Conservation (phyloP, 2,329 filamentous ascomycete genomes). For the Fusarium palustre region DNA sequence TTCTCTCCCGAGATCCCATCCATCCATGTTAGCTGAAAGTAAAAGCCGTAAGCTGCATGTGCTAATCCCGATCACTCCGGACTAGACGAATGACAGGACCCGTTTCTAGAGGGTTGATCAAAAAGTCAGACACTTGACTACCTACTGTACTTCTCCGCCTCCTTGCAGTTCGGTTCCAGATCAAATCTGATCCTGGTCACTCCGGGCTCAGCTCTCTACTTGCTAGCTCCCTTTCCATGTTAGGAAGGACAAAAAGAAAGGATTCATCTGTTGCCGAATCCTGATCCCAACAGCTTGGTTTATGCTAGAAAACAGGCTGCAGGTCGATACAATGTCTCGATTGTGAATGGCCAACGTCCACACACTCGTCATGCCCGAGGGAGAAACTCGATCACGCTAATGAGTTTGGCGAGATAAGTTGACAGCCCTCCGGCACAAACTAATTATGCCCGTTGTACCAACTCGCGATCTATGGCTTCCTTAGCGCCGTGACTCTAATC, state of each 20-base stretch:
- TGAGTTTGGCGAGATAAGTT: slow-evolving; percentile 24
- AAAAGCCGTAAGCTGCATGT: slow-evolving; percentile 5
- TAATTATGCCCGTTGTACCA: slow-evolving; percentile 34
- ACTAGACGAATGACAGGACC: slow-evolving; percentile 17
- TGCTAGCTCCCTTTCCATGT: slow-evolving; percentile 14
- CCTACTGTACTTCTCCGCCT: slow-evolving; percentile 28
- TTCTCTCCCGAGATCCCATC: slow-evolving; percentile 10
- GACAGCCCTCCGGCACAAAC: slow-evolving; percentile 31
- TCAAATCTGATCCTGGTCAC: neutral
- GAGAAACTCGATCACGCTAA: slow-evolving; percentile 26
- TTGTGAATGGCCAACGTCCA: neutral
- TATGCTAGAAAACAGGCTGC: neutral
- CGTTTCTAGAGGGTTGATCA: slow-evolving; percentile 14
- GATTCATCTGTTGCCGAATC: slow-evolving; percentile 1
- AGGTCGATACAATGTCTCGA: slow-evolving; percentile 3
- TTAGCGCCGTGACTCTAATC: slow-evolving; percentile 25
- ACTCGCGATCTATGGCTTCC: slow-evolving; percentile 29
- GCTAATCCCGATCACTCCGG: slow-evolving; percentile 9
- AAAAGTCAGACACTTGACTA: slow-evolving; percentile 15
- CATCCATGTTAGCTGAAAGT: slow-evolving; percentile 6
- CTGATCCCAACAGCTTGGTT: slow-evolving; percentile 31
- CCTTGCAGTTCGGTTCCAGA: slow-evolving; percentile 30
- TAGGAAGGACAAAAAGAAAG: slow-evolving; percentile 16
- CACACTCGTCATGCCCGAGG: slow-evolving; percentile 17
- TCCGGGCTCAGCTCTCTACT: slow-evolving; percentile 30